A percentile compares a stretch with the other conserved stretches of the same genome.
These are phyloP conservation scores for Ganoderma multipileum DNA, from an alignment of 1,284 basidiomycete genomes.

Conservation along the genomic window DNA sequence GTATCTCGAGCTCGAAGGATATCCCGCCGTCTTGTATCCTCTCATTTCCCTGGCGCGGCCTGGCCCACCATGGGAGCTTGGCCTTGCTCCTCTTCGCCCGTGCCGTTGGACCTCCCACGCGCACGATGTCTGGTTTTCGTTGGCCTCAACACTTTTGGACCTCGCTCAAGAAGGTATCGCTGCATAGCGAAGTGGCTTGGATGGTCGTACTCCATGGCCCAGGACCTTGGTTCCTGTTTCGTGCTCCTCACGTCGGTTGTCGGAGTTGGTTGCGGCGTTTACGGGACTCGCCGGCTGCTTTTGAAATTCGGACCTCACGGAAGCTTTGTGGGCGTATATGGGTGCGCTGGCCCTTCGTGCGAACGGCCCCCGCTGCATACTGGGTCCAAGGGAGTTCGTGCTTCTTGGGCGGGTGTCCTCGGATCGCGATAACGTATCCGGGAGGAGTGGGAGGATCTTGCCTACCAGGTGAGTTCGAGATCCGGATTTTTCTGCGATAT, in stretches of 20 bases:
- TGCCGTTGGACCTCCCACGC: constrained; percentile 16
- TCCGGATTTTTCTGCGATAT: background rate
- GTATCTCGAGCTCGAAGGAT: constrained; percentile 39
- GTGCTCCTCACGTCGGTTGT: constrained; percentile 14
- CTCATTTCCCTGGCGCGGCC: constrained; percentile 30
- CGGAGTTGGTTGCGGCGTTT: constrained; percentile 22
- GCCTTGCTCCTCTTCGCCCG: background rate
- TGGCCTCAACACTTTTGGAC: constrained; percentile 18
- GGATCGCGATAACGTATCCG: background rate
- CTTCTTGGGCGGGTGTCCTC: background rate
- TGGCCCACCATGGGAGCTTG: constrained; percentile 18
- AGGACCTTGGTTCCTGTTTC: constrained; percentile 6
- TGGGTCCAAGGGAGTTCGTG: constrained; percentile 3
- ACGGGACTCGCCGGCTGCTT: constrained; percentile 20
- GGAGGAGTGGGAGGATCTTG: background rate
- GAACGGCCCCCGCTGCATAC: constrained; percentile 10
- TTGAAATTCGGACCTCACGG: constrained; percentile 12
- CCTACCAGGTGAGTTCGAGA: background rate
- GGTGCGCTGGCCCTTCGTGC: constrained; percentile 22
- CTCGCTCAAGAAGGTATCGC: constrained; percentile 8
- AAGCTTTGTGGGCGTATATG: constrained; percentile 28
- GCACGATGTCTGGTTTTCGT: constrained; percentile 8
- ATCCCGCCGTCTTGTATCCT: constrained; percentile 31
- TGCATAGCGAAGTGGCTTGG: constrained; percentile 4
- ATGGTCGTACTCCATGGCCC: background rate